These are phyloP conservation scores for Serendipita sp. DNA, from an alignment of 768 basidiomycete species.

Conservation along the genomic window DNA sequence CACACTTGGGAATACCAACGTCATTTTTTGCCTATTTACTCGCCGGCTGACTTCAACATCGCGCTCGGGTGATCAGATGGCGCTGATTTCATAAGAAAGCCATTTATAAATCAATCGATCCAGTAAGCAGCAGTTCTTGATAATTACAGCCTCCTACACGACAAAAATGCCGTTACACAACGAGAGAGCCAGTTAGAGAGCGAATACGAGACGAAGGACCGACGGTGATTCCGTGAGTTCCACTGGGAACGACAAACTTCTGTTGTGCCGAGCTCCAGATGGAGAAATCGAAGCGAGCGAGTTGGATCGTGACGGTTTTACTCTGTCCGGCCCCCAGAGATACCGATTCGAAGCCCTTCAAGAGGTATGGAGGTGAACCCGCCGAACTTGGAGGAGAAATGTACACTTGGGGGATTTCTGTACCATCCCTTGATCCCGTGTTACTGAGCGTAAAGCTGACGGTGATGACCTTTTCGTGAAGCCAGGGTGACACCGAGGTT, in stretches of 20 bases:
- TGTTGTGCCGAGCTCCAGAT: constrained; percentile 26
- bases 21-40: too few relatives aligned
- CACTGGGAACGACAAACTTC: constrained; percentile 20
- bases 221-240: constrained; percentile 17
- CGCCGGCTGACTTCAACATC: too few relatives aligned
- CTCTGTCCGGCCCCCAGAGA: constrained; percentile 26
- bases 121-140: too few relatives aligned
- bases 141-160: too few relatives aligned
- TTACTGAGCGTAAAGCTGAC: constrained; percentile 39
- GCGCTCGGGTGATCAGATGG: too few relatives aligned
- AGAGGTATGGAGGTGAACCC: constrained; percentile 31
- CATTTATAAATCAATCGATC: too few relatives aligned
- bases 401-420: constrained; percentile 47
- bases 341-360: constrained; percentile 43
- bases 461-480: constrained; percentile 36
- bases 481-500: constrained; percentile 37
- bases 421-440: constrained; percentile 36
- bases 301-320: constrained; percentile 30
- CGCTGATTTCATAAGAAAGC: too few relatives aligned
- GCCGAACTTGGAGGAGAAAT: constrained; percentile 33
- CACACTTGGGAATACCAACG: too few relatives aligned
- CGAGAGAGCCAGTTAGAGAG: constrained; percentile 4
- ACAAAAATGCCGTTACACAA: neutral
- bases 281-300: constrained; percentile 37
- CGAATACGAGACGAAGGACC: constrained; percentile 11